Percentiles rank a stretch among this genome's conserved stretches.
Evolutionary conservation across 108 stramenopile species (phyloP).

Genomic region (Stephanodiscus triporus): DNA sequence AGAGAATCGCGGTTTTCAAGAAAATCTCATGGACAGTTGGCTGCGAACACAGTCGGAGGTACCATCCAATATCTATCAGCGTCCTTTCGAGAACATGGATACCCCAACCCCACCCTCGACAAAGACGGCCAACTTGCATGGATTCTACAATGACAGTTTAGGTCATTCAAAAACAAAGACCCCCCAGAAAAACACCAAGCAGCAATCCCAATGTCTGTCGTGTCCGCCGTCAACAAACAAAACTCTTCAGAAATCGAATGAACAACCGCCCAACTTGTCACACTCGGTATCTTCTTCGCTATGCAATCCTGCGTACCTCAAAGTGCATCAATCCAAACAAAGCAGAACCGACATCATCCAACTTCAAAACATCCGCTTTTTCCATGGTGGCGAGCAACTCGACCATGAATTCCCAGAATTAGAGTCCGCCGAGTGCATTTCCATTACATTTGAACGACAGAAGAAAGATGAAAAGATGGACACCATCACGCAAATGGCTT

Average conservation of each 20-base stretch:
- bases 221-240: too few species aligned
- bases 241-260: too few species aligned
- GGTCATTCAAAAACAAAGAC: conserved; percentile 29
- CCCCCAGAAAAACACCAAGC: conserved; percentile 15
- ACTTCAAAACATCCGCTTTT: conserved; percentile 7
- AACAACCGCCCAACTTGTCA: neutral
- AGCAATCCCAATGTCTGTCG: neutral
- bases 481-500: conserved; percentile 10
- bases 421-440: conserved; percentile 9
- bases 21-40: conserved; percentile 14
- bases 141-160: conserved; percentile 18
- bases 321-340: conserved; percentile 6
- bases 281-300: conserved; percentile 24
- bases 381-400: neutral
- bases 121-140: conserved; percentile 3
- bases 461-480: conserved; percentile 22
- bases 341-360: conserved; percentile 9
- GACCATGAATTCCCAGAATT: neutral
- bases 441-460: conserved; percentile 28
- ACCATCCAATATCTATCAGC: conserved; percentile 14
- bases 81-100: conserved; percentile 24
- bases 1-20: conserved; percentile 9
- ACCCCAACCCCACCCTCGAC: neutral
- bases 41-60: conserved; percentile 19
- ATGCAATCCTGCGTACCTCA: conserved; percentile 20